Conservation (phyloP, 768 basidiomycete genomes). For the Tylopilus felleus region DNA sequence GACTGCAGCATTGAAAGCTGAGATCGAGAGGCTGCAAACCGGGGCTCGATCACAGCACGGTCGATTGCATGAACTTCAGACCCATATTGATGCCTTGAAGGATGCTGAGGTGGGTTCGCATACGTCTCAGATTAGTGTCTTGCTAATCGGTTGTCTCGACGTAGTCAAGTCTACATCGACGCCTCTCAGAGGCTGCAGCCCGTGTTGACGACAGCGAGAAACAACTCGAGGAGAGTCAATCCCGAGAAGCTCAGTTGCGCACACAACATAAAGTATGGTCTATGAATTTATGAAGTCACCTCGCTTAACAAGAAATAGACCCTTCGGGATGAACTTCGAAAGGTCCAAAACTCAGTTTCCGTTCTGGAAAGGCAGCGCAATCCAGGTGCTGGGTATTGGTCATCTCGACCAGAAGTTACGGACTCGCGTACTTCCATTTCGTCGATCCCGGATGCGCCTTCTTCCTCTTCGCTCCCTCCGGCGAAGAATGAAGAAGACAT, state of each 20-base stretch:
- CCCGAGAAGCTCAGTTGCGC: slow-evolving; percentile 66
- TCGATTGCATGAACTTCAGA: slow-evolving; percentile 54
- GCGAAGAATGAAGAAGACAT: slow-evolving; percentile 79
- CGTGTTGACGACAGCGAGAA: slow-evolving; percentile 56
- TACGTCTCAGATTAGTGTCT: neutral
- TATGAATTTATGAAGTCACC: neutral
- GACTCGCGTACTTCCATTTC: slow-evolving; percentile 39
- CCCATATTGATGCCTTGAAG: slow-evolving; percentile 44
- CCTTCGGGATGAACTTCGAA: slow-evolving; percentile 89
- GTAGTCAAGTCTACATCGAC: slow-evolving; percentile 44
- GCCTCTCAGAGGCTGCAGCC: slow-evolving; percentile 45
- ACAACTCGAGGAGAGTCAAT: slow-evolving; percentile 69
- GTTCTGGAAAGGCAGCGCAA: slow-evolving; percentile 87
- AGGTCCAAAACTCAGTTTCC: slow-evolving; percentile 91
- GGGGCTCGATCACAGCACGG: slow-evolving; percentile 47
- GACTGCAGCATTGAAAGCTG: slow-evolving; percentile 47
- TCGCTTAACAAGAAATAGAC: slow-evolving; percentile 47
- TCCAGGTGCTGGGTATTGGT: slow-evolving; percentile 95
- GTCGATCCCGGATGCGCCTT: slow-evolving; percentile 41
- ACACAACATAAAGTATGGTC: slow-evolving; percentile 70
- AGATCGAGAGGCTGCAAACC: slow-evolving; percentile 51
- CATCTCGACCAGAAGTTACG: slow-evolving; percentile 38
- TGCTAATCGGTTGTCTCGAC: slow-evolving; percentile 10
- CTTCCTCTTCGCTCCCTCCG: slow-evolving; percentile 29
- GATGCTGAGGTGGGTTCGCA: slow-evolving; percentile 59